Evolutionary conservation across 1,139 yeast genomes (phyloP), one percentile per base, ranked within the genome.

Genomic region (Schizosaccharomyces versatilis): DNA sequence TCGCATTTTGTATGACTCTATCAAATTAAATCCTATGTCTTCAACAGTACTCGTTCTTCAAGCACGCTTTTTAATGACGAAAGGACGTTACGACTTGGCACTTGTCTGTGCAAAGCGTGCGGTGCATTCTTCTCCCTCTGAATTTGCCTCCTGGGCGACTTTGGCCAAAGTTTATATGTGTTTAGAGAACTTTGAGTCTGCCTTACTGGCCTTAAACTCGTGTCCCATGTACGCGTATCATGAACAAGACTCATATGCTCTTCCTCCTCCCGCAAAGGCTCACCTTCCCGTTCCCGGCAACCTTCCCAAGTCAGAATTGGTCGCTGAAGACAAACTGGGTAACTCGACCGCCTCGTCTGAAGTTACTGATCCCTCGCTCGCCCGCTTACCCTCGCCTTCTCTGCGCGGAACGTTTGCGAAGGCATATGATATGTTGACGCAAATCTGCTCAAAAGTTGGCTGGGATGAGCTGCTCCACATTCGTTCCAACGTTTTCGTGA

Each of bases 141-240:
- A 83, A 64, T 88, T 84, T 66, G 74, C 75, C 59, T 73, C 93
- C 6, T 90, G 97, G 98, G 77, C 81, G 15, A 70, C 74, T 58
- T 70, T 90, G 54, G 84, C 85, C 1, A 74, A 76, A 62, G 79
- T 81, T 10, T 84, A 88, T 64, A 81, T 88, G 47, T 71, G 79
- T 55, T 70, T 75, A 59, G 80, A 77, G 55, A 85, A 85, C 65
- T 82, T 76, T 62, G 80, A 78, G 58, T 79, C 76, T 63, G 96
- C 96, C 0, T 71, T 90, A 58, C 68, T 84, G 54, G 79, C 95
- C 0, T 73, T 90, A 61, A 90, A 90, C 65, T 83, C 95, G 6
- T 81, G 95, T 65, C 97, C 97, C 8, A 84, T 90, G 94, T 81
- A 82, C 64, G 75, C 81, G 1, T 75, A 79, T 59, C 77, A 78